Evolutionary conservation across 768 basidiomycete species (phyloP).

Genomic region (Arthromyces matolae): DNA sequence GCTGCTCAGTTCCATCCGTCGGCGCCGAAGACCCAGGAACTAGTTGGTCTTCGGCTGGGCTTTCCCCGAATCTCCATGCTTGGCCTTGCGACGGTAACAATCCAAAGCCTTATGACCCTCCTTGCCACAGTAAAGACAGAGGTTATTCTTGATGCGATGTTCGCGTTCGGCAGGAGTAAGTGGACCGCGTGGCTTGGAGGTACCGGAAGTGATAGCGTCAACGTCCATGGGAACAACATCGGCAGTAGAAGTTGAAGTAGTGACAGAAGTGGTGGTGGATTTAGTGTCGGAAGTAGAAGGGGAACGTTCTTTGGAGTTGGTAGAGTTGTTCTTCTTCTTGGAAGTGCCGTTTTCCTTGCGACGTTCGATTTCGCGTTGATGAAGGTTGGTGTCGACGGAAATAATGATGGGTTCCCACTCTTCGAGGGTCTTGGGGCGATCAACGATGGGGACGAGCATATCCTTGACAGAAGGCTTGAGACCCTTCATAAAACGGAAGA

Average conservation of each 20-base stretch:
- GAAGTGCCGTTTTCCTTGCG: not conserved
- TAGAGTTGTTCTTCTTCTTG: not conserved
- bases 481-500: too few relatives aligned
- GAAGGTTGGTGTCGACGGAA: conserved; percentile 25
- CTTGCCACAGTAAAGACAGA: conserved; percentile 35
- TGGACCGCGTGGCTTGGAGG: conserved; percentile 1
- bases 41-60: conserved; percentile 22
- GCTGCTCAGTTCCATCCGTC: conserved; percentile 20
- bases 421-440: conserved; percentile 16
- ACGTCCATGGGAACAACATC: conserved; percentile 31
- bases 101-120: conserved; percentile 24
- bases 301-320: too few relatives aligned
- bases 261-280: not conserved
- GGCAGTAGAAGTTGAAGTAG: not conserved
- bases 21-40: conserved; percentile 28
- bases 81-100: conserved; percentile 22
- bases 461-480: conserved; percentile 26
- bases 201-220: conserved; percentile 21
- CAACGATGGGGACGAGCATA: conserved; percentile 13
- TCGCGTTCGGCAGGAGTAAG: conserved; percentile 26
- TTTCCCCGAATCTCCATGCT: conserved; percentile 21
- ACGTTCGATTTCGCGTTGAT: conserved; percentile 16
- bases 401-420: conserved; percentile 18
- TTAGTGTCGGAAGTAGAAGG: not conserved
- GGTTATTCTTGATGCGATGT: conserved; percentile 16